Evolutionary conservation across 306 rosid genomes (phyloP), one percentile per base, ranked within the genome.

Genomic region (Lupinus albus): DNA sequence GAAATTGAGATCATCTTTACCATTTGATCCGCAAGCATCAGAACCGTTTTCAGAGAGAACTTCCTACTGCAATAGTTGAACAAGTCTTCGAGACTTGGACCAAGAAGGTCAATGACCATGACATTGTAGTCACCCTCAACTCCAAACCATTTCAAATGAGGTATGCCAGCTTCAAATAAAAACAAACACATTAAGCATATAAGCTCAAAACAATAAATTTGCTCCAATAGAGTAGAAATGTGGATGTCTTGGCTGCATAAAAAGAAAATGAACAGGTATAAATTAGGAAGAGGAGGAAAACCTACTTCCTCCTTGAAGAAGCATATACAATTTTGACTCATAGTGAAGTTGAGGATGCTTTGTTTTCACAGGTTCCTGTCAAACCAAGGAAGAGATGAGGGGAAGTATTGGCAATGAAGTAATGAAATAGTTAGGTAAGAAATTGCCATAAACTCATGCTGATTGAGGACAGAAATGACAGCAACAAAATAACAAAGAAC

Each of bases 261-360:
- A 57, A 48, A 28, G 36, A 39, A 55, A 36, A 17, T 4, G 49
- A 39, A 44, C 36, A 46, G 8, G 52, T 13, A 68, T 33, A 51
- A 45, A 70, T 42, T 52, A 30, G 55, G 64, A 56, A 64, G 63
- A 65, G 65, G 66, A 47, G 17, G 56, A 70, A 17, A 75, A 83
- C 97, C 47, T 71, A 91, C 97, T 91, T 83, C 97, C 97, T 78
- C 97, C 97, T 83, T 91, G 97, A 63, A 91, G 97, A 79, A 88
- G 92, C 86, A 83, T 76, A 76, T 91, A 91, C 79, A 91, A 69
- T 80, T 91, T 91, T 53, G 97, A 88, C 77, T 91, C 97, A 74
- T 91, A 91, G 44, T 88, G 97, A 78, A 91, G 91, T 75, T 91
- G 97, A 46, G 97, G 97, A 72, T 91, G 97, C 84, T 86, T 91